Conservation (phyloP, 768 basidiomycete genomes). For the Tulasnella sp. region DNA sequence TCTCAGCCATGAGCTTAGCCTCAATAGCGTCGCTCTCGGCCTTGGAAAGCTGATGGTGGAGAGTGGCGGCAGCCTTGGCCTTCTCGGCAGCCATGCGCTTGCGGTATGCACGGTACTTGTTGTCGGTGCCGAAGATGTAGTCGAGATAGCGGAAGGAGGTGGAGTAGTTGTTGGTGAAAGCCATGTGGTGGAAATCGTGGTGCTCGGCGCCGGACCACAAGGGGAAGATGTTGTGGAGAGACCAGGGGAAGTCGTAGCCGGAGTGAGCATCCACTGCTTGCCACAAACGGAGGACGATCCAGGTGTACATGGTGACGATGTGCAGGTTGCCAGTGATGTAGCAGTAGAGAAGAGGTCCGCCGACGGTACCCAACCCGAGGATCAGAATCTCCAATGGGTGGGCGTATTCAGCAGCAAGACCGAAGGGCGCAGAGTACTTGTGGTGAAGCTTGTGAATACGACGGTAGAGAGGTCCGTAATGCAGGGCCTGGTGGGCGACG, state of each 20-base stretch:
- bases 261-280: constrained; percentile 97
- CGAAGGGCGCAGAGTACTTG: constrained; percentile 94
- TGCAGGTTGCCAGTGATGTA: constrained; percentile 67
- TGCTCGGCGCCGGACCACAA: constrained; percentile 98
- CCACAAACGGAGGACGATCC: constrained; percentile 90
- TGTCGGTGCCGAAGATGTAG: constrained; percentile 77
- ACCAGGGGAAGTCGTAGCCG: constrained; percentile 99
- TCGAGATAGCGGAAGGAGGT: constrained; percentile 96
- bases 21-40: constrained; percentile 47
- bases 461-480: constrained; percentile 75
- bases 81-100: constrained; percentile 46
- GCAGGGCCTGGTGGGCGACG: constrained; percentile 81
- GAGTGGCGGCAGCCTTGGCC: constrained; percentile 16
- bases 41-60: constrained; percentile 24
- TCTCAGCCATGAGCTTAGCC: constrained; percentile 50
- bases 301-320: constrained; percentile 85
- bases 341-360: constrained; percentile 80
- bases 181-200: constrained; percentile 98
- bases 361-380: constrained; percentile 64
- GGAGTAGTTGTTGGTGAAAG: constrained; percentile 86
- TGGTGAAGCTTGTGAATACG: constrained; percentile 97
- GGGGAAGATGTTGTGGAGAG: constrained; percentile 78
- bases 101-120: constrained; percentile 77
- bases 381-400: constrained; percentile 96
- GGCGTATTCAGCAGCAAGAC: constrained; percentile 94